These are phyloP conservation scores for Myxozyma lipomycoides DNA, from an alignment of 805 yeast species.

Conservation along the genomic window DNA sequence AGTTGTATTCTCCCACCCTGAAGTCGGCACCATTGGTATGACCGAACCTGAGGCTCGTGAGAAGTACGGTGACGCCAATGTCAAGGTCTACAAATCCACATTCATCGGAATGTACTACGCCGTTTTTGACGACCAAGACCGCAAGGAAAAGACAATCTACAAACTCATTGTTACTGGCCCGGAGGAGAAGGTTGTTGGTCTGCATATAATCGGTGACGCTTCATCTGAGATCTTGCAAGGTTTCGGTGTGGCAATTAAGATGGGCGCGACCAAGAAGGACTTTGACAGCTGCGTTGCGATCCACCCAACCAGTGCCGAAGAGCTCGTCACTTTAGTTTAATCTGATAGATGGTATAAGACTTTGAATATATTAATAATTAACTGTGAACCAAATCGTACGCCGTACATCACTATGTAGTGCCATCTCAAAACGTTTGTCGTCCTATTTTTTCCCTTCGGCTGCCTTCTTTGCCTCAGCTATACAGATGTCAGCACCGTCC, in stretches of 20 bases:
- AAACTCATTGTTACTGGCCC: conserved; percentile 73
- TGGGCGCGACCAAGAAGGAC: conserved; percentile 98
- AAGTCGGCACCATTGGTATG: conserved; percentile 90
- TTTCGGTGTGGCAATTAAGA: conserved; percentile 94
- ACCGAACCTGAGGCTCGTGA: conserved; percentile 72
- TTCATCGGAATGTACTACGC: conserved; percentile 94
- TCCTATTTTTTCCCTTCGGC: too few relatives aligned
- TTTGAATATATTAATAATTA: neutral
- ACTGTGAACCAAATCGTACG: too few relatives aligned
- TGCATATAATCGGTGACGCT: conserved; percentile 87
- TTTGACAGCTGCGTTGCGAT: conserved; percentile 96
- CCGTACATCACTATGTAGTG: too few relatives aligned
- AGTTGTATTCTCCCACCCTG: conserved; percentile 97
- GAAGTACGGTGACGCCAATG: conserved; percentile 71
- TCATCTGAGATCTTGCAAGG: conserved; percentile 95
- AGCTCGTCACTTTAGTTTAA: conserved; percentile 75
- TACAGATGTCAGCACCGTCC: neutral
- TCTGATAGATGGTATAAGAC: neutral
- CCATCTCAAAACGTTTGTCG: too few relatives aligned
- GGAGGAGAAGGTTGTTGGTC: conserved; percentile 90
- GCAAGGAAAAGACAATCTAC: conserved; percentile 83
- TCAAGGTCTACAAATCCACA: conserved; percentile 76
- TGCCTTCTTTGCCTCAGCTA: conserved; percentile 19
- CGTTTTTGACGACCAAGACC: conserved; percentile 57
- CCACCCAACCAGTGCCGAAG: conserved; percentile 98